phyloP scores from a whole-genome alignment of 768 basidiomycete genomes.

The Rhodosporidiobolus sp. region DNA sequence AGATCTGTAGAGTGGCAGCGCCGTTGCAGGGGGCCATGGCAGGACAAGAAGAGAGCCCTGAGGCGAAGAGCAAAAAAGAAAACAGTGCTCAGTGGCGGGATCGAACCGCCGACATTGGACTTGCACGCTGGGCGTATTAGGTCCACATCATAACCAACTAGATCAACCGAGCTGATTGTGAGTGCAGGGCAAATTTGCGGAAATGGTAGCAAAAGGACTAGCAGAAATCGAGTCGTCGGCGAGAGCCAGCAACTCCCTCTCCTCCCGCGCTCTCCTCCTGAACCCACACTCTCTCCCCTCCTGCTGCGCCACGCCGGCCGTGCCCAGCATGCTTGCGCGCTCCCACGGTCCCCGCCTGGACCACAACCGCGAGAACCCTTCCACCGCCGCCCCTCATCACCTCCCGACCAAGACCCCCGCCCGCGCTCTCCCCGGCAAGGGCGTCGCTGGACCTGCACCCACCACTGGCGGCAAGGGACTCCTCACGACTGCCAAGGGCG shows the following conservation, averaged over 20 bases:
- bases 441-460: neutral
- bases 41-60: neutral
- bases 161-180: slow-evolving; percentile 6
- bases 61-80: neutral
- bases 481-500: neutral
- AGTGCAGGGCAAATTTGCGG: neutral
- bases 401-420: slow-evolving; percentile 18
- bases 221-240: neutral
- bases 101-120: slow-evolving; percentile 17
- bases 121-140: neutral
- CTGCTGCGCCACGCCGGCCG: too few relatives aligned
- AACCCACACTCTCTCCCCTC: neutral
- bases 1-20: too few relatives aligned
- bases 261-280: neutral
- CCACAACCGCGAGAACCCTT: slow-evolving; percentile 19
- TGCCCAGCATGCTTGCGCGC: slow-evolving; percentile 9
- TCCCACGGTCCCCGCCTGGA: slow-evolving; percentile 3
- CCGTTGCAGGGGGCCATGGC: too few relatives aligned
- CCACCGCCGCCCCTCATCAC: neutral
- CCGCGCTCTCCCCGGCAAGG: slow-evolving; percentile 11
- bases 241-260: neutral
- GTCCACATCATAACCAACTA: slow-evolving; percentile 18
- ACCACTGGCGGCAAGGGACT: slow-evolving; percentile 12
- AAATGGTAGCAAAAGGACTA: too few relatives aligned
- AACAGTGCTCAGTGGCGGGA: slow-evolving; percentile 9